Conservation (phyloP, 345 rosid genomes). For the Pistacia integerrima region DNA sequence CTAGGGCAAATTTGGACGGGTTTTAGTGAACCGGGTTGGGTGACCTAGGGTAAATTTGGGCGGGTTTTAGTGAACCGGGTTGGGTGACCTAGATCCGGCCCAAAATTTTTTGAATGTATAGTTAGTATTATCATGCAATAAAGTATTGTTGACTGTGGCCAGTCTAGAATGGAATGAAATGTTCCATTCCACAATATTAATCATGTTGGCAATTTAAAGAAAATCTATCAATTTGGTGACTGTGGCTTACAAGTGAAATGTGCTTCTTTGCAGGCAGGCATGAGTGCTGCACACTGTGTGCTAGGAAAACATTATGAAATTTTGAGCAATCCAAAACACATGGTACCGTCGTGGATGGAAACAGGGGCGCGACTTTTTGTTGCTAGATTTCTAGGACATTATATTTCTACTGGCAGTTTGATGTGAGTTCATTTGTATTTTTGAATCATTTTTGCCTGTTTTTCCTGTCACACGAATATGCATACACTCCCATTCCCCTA, state of each 20-base stretch:
- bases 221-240: no score
- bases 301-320: conserved; percentile 50
- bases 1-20: no score
- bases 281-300: conserved; percentile 66
- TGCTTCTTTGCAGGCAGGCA: conserved; percentile 60
- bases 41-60: no score
- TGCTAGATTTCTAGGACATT: conserved; percentile 71
- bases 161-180: neutral
- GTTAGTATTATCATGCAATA: neutral
- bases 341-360: conserved; percentile 79
- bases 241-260: neutral
- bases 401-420: conserved; percentile 63
- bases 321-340: conserved; percentile 63
- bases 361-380: conserved; percentile 73
- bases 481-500: neutral
- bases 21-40: no score
- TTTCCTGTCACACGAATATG: neutral
- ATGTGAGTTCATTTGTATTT: conserved; percentile 52
- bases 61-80: no score
- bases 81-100: no score
- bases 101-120: no score
- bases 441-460: neutral
- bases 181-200: neutral
- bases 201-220: neutral
- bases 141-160: neutral